Evolutionary conservation across 2,329 filamentous ascomycete species (phyloP).

Genomic region (Paecilomyces variotii): DNA sequence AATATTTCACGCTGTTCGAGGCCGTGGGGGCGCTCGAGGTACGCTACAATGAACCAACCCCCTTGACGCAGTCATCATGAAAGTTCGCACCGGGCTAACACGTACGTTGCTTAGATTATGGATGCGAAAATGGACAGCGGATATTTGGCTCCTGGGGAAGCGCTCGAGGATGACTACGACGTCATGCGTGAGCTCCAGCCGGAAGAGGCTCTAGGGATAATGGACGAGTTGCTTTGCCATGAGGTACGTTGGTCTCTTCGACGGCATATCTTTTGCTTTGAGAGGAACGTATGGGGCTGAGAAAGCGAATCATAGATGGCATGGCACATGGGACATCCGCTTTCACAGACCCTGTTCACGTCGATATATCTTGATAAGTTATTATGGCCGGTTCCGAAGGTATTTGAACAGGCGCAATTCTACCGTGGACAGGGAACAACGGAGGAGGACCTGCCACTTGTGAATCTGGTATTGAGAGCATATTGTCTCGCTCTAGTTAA

Average conservation of each 20-base stretch:
- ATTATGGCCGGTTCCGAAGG: slow-evolving; percentile 59
- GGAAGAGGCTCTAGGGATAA: slow-evolving; percentile 80
- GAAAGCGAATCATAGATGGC: slow-evolving; percentile 58
- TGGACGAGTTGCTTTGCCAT: slow-evolving; percentile 83
- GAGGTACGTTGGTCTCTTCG: slow-evolving; percentile 53
- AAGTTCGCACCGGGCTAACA: neutral
- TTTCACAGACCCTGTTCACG: slow-evolving; percentile 91
- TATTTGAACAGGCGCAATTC: slow-evolving; percentile 60
- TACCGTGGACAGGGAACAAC: slow-evolving; percentile 16
- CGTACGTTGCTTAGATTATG: slow-evolving; percentile 64
- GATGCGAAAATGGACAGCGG: slow-evolving; percentile 99
- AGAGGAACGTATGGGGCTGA: neutral
- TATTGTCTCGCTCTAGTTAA: slow-evolving; percentile 85
- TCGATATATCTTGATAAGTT: slow-evolving; percentile 84
- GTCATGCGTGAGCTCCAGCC: slow-evolving; percentile 59
- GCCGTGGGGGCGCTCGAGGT: slow-evolving; percentile 69
- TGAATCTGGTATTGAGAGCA: slow-evolving; percentile 61
- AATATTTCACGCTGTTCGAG: slow-evolving; percentile 87
- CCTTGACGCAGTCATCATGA: slow-evolving; percentile 1
- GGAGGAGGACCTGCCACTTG: slow-evolving; percentile 36
- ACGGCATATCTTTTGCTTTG: neutral
- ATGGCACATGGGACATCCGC: slow-evolving; percentile 92
- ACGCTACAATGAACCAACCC: slow-evolving; percentile 10
- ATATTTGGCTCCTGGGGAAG: slow-evolving; percentile 66
- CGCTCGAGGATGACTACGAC: slow-evolving; percentile 78